These are phyloP conservation scores for Hypoxylon sp. DNA, from an alignment of 2,329 filamentous ascomycete species.

Conservation along the genomic window DNA sequence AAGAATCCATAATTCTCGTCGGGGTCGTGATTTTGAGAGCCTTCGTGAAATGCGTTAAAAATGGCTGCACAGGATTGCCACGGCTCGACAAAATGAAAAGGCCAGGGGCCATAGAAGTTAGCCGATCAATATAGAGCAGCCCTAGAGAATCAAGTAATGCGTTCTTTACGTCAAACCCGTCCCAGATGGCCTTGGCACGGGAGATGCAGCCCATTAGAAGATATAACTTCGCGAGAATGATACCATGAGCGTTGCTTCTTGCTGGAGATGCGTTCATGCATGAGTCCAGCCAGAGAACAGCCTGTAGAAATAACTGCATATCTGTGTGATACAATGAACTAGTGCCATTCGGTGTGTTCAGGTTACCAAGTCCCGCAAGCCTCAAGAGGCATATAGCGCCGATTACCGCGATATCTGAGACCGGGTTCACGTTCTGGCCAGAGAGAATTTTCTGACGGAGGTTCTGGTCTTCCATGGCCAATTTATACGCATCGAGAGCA, in stretches of 20 bases:
- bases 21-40: conserved; percentile 58
- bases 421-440: conserved; percentile 42
- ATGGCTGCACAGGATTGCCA: conserved; percentile 55
- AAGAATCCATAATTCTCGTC: conserved; percentile 62
- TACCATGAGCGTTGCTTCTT: conserved; percentile 61
- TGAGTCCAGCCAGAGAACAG: conserved; percentile 63
- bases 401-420: conserved; percentile 46
- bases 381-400: conserved; percentile 50
- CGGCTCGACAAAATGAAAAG: conserved; percentile 51
- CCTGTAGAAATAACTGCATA: conserved; percentile 59
- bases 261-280: conserved; percentile 60
- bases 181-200: conserved; percentile 63
- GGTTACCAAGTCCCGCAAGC: conserved; percentile 40
- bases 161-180: conserved; percentile 66
- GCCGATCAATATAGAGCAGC: conserved; percentile 67
- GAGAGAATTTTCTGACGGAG: conserved; percentile 29
- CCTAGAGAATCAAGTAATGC: conserved; percentile 69
- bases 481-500: conserved; percentile 44
- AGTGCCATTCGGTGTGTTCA: conserved; percentile 8
- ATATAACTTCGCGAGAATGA: conserved; percentile 66
- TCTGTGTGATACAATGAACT: conserved; percentile 46
- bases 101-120: conserved; percentile 65
- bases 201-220: conserved; percentile 64
- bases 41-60: conserved; percentile 61
- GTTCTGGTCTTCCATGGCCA: conserved; percentile 35